These are phyloP conservation scores for Citrus unshiu DNA, from an alignment of 345 rosid species.

Conservation along the genomic window DNA sequence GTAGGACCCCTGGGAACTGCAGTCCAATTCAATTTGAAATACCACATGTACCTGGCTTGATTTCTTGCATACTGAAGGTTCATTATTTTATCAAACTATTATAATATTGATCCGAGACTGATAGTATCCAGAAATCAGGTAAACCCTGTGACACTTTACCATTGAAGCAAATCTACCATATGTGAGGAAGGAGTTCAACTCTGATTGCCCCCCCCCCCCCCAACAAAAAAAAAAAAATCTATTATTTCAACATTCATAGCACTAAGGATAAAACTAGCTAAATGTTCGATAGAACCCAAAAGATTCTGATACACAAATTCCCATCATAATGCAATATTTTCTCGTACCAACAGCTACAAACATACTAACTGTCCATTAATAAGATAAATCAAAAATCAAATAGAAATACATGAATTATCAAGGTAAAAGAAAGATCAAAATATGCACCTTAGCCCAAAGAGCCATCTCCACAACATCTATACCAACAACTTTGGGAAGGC, in stretches of 20 bases:
- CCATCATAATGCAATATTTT: background rate
- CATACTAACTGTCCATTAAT: background rate
- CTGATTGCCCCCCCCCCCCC: no score
- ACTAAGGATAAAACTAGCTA: background rate
- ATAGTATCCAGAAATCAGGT: background rate
- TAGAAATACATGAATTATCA: background rate
- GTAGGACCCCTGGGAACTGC: background rate
- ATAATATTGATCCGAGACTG: background rate
- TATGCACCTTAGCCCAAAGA: conserved; percentile 92
- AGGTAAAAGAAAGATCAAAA: conserved; percentile 17
- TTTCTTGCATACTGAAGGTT: background rate
- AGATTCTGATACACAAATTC: background rate
- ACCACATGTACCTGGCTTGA: background rate
- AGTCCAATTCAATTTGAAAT: background rate
- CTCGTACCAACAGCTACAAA: background rate
- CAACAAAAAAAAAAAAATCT: no score
- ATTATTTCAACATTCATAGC: no score
- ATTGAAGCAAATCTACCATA: background rate
- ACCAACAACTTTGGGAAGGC: conserved; percentile 85
- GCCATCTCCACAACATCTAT: conserved; percentile 96
- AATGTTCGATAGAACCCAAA: background rate
- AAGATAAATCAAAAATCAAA: background rate
- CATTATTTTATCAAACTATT: background rate
- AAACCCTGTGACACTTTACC: background rate
- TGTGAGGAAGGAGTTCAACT: background rate